Percentiles rank a stretch among this genome's conserved stretches.
These are phyloP conservation scores for Microstegium vimineum DNA, from an alignment of 176 grass and related monocot genomes.

Conservation along the genomic window DNA sequence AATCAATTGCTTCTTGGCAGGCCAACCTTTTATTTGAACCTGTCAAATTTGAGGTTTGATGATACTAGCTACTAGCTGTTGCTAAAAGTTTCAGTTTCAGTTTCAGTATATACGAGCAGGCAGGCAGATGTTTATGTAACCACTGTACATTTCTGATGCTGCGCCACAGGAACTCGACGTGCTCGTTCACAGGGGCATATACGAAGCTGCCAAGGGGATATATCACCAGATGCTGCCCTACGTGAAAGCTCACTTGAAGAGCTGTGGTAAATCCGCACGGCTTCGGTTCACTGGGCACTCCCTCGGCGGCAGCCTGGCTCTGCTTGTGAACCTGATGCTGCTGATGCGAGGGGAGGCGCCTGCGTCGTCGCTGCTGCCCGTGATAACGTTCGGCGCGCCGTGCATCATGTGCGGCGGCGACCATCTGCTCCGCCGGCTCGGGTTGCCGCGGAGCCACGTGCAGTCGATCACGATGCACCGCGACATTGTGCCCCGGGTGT, in stretches of 20 bases:
- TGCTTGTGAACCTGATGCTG: conserved; percentile 93
- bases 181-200: conserved; percentile 87
- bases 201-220: conserved; percentile 92
- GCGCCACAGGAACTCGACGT: conserved; percentile 59
- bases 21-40: conserved; percentile 97
- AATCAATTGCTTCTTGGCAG: conserved; percentile 83
- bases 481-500: conserved; percentile 94
- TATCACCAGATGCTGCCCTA: conserved; percentile 85
- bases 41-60: conserved; percentile 82
- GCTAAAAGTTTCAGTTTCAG: background rate
- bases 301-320: conserved; percentile 74
- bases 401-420: conserved; percentile 96
- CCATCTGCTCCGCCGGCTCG: conserved; percentile 61
- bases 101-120: background rate
- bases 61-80: background rate
- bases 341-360: conserved; percentile 53
- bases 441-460: conserved; percentile 64
- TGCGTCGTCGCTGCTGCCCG: conserved; percentile 54
- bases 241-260: conserved; percentile 58
- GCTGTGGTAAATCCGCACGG: conserved; percentile 35
- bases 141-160: background rate
- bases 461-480: conserved; percentile 76
- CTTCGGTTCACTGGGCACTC: conserved; percentile 86
- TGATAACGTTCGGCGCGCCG: conserved; percentile 87
- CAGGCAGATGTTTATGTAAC: background rate